Percentiles rank a stretch among this genome's conserved stretches.
phyloP scores from a whole-genome alignment of 164 flowering plant species.

The Brasenia schreberi region DNA sequence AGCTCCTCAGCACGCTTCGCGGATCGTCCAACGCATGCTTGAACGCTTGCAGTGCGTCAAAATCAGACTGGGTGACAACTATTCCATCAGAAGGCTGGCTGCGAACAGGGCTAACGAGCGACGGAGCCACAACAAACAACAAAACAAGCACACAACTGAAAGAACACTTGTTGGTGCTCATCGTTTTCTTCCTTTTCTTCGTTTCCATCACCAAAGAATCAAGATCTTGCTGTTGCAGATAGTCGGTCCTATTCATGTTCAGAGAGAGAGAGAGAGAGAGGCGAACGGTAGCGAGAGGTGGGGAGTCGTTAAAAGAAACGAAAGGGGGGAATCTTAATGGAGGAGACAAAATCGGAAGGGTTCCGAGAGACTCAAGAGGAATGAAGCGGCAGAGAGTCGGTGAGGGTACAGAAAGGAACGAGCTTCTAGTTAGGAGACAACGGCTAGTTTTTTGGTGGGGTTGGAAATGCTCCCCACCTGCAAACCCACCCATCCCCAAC shows the following conservation, averaged over 20 bases:
- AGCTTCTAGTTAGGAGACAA: background rate
- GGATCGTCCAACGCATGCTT: constrained; percentile 42
- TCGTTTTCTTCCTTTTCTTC: background rate
- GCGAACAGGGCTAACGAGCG: constrained; percentile 16
- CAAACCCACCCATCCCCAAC: background rate
- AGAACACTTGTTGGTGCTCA: background rate
- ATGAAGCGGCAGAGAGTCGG: constrained; percentile 9
- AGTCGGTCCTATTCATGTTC: background rate
- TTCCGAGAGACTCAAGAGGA: background rate
- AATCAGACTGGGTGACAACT: constrained; percentile 41
- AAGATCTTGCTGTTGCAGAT: background rate
- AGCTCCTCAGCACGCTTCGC: constrained; percentile 42
- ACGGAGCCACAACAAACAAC: constrained; percentile 13
- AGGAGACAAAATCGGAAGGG: background rate
- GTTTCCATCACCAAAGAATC: background rate
- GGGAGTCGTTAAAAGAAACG: background rate
- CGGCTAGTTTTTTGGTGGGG: background rate
- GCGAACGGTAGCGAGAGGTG: background rate
- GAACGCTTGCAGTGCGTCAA: constrained; percentile 44
- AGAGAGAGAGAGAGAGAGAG: constrained; percentile 1
- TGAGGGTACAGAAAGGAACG: constrained; percentile 31
- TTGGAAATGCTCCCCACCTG: background rate
- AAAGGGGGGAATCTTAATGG: background rate
- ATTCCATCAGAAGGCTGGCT: constrained; percentile 33
- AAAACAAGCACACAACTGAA: background rate